A percentile compares a stretch with the other conserved stretches of the same genome.
These are phyloP conservation scores for Ceratobasidium theobromae DNA, from an alignment of 1,284 basidiomycete genomes.

Conservation along the genomic window DNA sequence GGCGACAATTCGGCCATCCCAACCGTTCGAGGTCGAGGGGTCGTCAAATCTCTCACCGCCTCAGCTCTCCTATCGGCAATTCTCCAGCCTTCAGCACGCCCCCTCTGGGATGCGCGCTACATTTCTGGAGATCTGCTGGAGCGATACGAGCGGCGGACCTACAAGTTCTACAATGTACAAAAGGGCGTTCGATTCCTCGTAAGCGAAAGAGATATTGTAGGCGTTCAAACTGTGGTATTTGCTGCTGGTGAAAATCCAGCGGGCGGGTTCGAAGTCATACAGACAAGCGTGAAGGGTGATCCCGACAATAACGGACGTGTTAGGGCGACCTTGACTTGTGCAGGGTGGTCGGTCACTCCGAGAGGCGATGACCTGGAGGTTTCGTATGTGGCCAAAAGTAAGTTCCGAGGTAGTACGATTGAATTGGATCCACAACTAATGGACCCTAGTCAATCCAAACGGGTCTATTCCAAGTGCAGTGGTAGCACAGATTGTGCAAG, in stretches of 20 bases:
- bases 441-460: conserved; percentile 35
- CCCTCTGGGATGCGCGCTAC: conserved; percentile 34
- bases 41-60: conserved; percentile 30
- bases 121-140: conserved; percentile 30
- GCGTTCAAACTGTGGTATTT: conserved; percentile 28
- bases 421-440: neutral
- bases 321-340: conserved; percentile 36
- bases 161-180: conserved; percentile 37
- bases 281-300: conserved; percentile 35
- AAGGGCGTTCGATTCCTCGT: conserved; percentile 35
- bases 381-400: conserved; percentile 37
- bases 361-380: conserved; percentile 35
- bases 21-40: conserved; percentile 33
- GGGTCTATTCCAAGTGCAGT: conserved; percentile 34
- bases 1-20: conserved; percentile 36
- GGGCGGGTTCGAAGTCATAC: conserved; percentile 33
- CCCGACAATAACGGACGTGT: conserved; percentile 34
- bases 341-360: conserved; percentile 34
- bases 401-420: conserved; percentile 1
- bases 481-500: conserved; percentile 28
- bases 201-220: conserved; percentile 36
- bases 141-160: conserved; percentile 21
- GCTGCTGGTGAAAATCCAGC: conserved; percentile 14
- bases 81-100: conserved; percentile 27
- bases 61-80: conserved; percentile 33